Evolutionary conservation across 1,284 basidiomycete species (phyloP), one percentile per base, ranked within the genome.

Genomic region (Bjerkandera adusta): DNA sequence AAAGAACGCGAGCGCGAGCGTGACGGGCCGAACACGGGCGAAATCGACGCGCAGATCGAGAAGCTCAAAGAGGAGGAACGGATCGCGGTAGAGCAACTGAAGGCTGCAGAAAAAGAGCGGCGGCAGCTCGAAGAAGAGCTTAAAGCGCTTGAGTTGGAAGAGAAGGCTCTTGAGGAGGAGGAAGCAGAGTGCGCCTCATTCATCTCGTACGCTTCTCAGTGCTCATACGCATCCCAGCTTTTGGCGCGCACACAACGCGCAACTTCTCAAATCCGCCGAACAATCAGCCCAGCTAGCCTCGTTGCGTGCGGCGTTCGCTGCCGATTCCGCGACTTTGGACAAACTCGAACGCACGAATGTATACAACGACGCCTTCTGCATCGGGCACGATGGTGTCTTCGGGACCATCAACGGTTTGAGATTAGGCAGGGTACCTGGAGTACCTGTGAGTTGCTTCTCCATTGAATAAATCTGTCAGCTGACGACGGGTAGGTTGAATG

Each of bases 321-420:
- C 84, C 12, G 88, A 90, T 61, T 76, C 85, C 16, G 77, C 75
- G 12, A 86, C 85, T 7, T 73, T 95, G 12, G 88, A 91, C 56
- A 86, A 93, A 58, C 76, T 99, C 6, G 89, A 96, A 61, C 77
- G 86, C 36, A 95, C 95, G 3, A 99, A 99, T 63, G 97, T 99
- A 22, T 99, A 97, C 70, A 96, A 96, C 55, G 97, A 99, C 61
- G 94, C 94, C 0, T 99, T 99, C 65, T 96, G 93, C 58, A 99
- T 99, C 54, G 95, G 95, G 1, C 92, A 97, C 57, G 92, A 95
- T 54, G 89, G 89, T 1, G 85, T 90, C 13, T 88, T 98, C 59
- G 96, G 93, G 1, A 98, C 96, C 7, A 99, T 99, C 67, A 99
- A 99, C 61, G 94, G 94, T 1, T 74, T 99, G 12, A 79, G 97